phyloP scores from a whole-genome alignment of 106 monocot genomes.

The Dendrobium huoshanense region DNA sequence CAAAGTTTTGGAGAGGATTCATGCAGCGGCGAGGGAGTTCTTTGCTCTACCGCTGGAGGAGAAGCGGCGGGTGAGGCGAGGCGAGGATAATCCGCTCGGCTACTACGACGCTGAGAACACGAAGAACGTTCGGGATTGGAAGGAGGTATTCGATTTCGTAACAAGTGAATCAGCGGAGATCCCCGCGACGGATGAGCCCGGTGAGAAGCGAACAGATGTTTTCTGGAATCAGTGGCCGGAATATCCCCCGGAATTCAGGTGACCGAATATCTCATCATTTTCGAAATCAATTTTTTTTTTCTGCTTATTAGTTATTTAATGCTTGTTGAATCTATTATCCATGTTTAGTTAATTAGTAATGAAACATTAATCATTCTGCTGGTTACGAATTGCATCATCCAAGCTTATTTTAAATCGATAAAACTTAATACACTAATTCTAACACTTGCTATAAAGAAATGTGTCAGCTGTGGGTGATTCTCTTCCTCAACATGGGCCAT shows the following conservation, averaged over 20 bases:
- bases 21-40: conserved; percentile 34
- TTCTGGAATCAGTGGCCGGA: conserved; percentile 57
- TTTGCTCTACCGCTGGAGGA: conserved; percentile 45
- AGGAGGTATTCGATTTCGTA: conserved; percentile 51
- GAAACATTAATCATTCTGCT: no score
- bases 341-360: no score
- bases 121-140: conserved; percentile 67
- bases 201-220: not conserved
- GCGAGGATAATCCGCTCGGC: conserved; percentile 43
- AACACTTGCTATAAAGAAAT: no score
- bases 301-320: no score
- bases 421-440: no score
- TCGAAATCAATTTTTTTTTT: no score
- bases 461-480: no score
- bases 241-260: conserved; percentile 37
- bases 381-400: no score
- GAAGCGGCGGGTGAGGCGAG: conserved; percentile 40
- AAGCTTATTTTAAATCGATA: no score
- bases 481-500: no score
- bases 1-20: conserved; percentile 19
- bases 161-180: conserved; percentile 6
- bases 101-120: conserved; percentile 53
- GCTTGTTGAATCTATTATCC: no score
- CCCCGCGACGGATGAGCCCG: not conserved
- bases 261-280: not conserved